Evolutionary conservation across 495 filamentous ascomycete species (phyloP).

Genomic region (Pseudevernia furfuracea): DNA sequence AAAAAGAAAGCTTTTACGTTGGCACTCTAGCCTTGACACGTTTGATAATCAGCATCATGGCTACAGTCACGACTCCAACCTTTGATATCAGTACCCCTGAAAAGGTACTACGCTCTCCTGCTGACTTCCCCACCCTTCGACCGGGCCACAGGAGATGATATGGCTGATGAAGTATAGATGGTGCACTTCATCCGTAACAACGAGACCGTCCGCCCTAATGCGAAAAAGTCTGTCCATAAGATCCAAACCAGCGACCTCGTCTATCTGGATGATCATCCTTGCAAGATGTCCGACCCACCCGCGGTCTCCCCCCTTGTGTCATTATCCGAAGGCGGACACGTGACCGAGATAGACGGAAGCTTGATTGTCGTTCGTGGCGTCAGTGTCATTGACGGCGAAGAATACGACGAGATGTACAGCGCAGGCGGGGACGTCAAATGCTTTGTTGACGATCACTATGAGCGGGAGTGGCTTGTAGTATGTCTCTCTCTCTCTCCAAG

Average conservation of each 20-base stretch:
- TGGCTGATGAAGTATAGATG: not conserved
- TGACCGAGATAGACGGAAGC: not conserved
- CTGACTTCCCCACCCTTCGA: not conserved
- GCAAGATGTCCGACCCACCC: not conserved
- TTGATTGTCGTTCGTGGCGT: not conserved
- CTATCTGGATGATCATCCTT: not conserved
- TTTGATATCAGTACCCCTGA: not conserved
- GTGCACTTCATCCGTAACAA: not conserved
- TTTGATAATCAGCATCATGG: not conserved
- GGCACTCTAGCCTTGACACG: not conserved
- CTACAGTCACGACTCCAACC: not conserved
- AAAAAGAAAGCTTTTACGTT: no score
- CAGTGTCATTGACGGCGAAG: not conserved
- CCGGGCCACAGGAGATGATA: no score
- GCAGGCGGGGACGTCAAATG: not conserved
- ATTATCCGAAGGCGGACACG: not conserved
- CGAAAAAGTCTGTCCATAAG: not conserved
- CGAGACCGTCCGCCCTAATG: not conserved
- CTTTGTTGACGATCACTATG: not conserved
- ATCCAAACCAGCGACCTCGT: not conserved
- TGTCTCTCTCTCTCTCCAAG: not conserved
- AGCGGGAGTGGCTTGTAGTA: not conserved
- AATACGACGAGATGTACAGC: not conserved
- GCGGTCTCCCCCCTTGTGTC: not conserved
- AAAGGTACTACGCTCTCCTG: not conserved